Evolutionary conservation across 768 basidiomycete genomes (phyloP).

Genomic region (Boletus reticulatus): DNA sequence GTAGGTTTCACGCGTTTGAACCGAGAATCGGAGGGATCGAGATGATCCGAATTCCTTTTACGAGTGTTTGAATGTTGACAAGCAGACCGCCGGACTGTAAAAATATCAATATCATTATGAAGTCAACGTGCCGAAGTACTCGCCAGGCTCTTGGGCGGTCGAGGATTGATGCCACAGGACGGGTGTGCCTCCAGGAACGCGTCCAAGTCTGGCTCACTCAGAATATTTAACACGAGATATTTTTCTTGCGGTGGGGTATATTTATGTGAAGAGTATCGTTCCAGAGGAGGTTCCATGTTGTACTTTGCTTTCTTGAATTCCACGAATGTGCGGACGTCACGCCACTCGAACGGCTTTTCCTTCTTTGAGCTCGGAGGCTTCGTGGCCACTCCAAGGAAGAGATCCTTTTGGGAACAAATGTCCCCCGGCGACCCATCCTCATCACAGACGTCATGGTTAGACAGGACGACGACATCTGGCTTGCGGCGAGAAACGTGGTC

Average conservation of each 20-base stretch:
- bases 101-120: background rate
- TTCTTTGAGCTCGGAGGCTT: too few relatives aligned
- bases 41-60: background rate
- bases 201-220: background rate
- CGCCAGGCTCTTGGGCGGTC: background rate
- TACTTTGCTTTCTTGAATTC: background rate
- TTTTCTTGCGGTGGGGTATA: background rate
- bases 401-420: background rate
- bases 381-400: too few relatives aligned
- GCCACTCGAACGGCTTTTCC: background rate
- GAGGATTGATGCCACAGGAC: too few relatives aligned
- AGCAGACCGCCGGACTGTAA: background rate
- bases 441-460: background rate
- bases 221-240: too few relatives aligned
- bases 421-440: background rate
- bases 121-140: background rate
- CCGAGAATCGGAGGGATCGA: background rate
- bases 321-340: background rate
- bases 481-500: background rate
- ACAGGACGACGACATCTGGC: background rate
- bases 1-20: background rate
- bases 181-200: too few relatives aligned
- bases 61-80: background rate
- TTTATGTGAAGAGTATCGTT: background rate
- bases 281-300: background rate